Evolutionary conservation across 78 protist species (phyloP).

Genomic region (Cavenderia fasciculata): DNA sequence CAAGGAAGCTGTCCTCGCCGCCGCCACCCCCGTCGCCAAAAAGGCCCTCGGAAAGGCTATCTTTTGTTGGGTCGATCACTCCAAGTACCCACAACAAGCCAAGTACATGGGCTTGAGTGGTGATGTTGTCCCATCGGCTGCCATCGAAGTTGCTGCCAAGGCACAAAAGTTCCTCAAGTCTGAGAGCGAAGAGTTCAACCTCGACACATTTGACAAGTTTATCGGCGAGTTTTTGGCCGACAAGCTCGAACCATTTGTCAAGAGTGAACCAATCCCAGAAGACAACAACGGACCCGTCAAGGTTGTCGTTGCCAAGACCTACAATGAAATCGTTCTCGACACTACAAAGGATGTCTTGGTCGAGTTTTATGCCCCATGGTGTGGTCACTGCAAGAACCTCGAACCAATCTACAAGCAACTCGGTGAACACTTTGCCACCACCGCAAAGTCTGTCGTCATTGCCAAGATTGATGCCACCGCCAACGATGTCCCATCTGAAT

Average conservation of each 20-base stretch:
- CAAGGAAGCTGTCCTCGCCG: neutral
- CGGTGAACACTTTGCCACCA: constrained; percentile 56
- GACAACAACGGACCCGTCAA: constrained; percentile 73
- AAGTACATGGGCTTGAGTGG: constrained; percentile 77
- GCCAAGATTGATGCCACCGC: constrained; percentile 91
- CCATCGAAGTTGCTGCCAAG: constrained; percentile 15
- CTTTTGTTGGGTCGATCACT: constrained; percentile 58
- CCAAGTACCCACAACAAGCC: constrained; percentile 67
- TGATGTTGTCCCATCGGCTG: constrained; percentile 52
- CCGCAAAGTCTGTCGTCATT: constrained; percentile 74
- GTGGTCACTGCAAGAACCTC: constrained; percentile 87
- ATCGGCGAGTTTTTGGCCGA: neutral
- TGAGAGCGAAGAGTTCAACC: constrained; percentile 1
- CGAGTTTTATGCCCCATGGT: constrained; percentile 94
- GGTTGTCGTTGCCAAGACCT: constrained; percentile 83
- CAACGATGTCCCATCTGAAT: constrained; percentile 63
- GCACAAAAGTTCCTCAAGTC: constrained; percentile 23
- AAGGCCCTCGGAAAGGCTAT: constrained; percentile 24
- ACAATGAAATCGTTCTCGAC: constrained; percentile 76
- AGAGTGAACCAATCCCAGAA: constrained; percentile 78
- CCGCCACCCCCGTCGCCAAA: constrained; percentile 28
- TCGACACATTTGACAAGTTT: constrained; percentile 24
- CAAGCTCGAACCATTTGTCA: constrained; percentile 46
- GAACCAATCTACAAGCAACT: constrained; percentile 87
- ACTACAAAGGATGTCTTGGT: constrained; percentile 86